Percentiles rank a stretch among this genome's conserved stretches.
These are phyloP conservation scores for Podospora sp. DNA, from an alignment of 495 filamentous ascomycete species.

Conservation along the genomic window DNA sequence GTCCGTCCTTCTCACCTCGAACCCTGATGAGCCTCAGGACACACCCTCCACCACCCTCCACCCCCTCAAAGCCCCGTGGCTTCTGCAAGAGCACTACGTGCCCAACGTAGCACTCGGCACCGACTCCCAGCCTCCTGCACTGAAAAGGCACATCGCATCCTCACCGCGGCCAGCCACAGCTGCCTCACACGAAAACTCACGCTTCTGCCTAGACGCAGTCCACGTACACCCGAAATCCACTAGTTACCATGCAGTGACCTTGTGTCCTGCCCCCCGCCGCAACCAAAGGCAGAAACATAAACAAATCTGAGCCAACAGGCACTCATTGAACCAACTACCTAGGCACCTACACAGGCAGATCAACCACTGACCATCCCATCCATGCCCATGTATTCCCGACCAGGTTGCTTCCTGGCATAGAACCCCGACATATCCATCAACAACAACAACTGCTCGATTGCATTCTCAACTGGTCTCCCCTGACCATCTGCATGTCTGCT, in stretches of 20 bases:
- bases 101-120: no score
- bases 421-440: constrained; percentile 65
- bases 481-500: constrained; percentile 15
- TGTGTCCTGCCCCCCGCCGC: background rate
- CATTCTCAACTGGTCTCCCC: constrained; percentile 43
- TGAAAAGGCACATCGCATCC: no score
- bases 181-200: no score
- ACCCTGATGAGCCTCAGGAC: no score
- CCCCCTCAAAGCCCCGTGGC: no score
- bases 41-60: no score
- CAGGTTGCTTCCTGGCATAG: constrained; percentile 39
- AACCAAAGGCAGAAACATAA: background rate
- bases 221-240: background rate
- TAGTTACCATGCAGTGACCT: background rate
- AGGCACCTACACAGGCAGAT: background rate
- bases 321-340: background rate
- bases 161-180: no score
- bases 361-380: background rate
- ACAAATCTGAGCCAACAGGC: background rate
- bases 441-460: constrained; percentile 56
- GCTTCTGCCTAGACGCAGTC: no score
- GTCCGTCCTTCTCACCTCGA: no score
- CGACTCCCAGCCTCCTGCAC: no score
- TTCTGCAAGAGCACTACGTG: no score
- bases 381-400: background rate